Evolutionary conservation across 2,329 filamentous ascomycete genomes (phyloP).

Genomic region (Tolypocladium tundrense): DNA sequence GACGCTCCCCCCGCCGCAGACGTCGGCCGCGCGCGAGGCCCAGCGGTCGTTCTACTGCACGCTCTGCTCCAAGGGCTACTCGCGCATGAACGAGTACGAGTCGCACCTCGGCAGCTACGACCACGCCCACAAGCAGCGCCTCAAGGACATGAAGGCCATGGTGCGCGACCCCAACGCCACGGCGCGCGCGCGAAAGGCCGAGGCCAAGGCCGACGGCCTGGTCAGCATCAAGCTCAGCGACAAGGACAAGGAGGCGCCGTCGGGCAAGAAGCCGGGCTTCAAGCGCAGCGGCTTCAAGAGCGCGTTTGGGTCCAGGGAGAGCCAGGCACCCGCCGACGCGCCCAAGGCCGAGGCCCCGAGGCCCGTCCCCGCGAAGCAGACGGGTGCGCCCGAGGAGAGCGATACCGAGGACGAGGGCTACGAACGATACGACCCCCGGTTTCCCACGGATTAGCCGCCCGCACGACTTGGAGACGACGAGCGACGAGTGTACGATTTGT

Average conservation of each 20-base stretch:
- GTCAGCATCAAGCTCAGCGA: slow-evolving; percentile 54
- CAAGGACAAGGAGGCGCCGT: slow-evolving; percentile 13
- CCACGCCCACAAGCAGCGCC: slow-evolving; percentile 84
- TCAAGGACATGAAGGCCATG: slow-evolving; percentile 82
- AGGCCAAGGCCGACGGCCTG: slow-evolving; percentile 59
- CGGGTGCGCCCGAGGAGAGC: slow-evolving; percentile 33
- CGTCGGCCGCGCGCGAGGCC: slow-evolving; percentile 60
- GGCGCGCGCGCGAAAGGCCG: slow-evolving; percentile 55
- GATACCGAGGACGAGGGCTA: slow-evolving; percentile 64
- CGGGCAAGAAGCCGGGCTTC: slow-evolving; percentile 54
- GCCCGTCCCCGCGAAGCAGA: slow-evolving; percentile 15
- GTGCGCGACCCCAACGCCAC: slow-evolving; percentile 59
- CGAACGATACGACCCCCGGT: slow-evolving; percentile 53
- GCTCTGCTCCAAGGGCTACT: slow-evolving; percentile 89
- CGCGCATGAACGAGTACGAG: slow-evolving; percentile 92
- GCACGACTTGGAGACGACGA: neutral
- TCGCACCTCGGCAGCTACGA: slow-evolving; percentile 91
- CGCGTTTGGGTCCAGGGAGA: slow-evolving; percentile 51
- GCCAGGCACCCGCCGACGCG: slow-evolving; percentile 2
- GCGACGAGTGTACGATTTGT: neutral
- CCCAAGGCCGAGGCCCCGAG: neutral
- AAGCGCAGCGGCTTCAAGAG: slow-evolving; percentile 80
- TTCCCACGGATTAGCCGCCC: slow-evolving; percentile 41
- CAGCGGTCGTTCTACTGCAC: slow-evolving; percentile 74
- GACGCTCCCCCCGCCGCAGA: slow-evolving; percentile 48